Evolutionary conservation across 2,329 filamentous ascomycete species (phyloP), one percentile per base, ranked within the genome.

Genomic region (Penicillium janthinellum): DNA sequence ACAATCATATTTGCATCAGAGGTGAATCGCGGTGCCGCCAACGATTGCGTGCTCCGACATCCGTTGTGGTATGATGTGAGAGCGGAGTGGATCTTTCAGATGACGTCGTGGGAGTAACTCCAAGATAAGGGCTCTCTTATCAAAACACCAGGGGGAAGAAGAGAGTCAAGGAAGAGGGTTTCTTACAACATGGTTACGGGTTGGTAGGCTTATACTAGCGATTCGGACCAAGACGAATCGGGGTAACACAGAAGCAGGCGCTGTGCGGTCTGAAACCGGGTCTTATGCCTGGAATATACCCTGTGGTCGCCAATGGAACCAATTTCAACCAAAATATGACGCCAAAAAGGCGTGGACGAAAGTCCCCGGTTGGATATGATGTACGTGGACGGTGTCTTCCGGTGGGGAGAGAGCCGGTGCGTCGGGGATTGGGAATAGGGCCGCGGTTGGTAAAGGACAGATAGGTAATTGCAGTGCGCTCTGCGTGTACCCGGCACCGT

Each of bases 111-210:
- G 38, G 56, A 25, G 48, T 52, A 45, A 20, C 11, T 25, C 20
- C 34, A 38, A 51, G 35, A 8, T 25, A 12, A 49, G 10, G n/a
- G 17, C 31, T 39, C 31, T 25, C 11, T 39, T 10, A 31, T n/a
- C 4, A 34, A 20, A n/a, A 20, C 34, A 39, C 22, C 11, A 28
- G 31, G 44, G 17, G 17, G 28, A 17, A 52, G 22, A 12, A 38
- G 12, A 35, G 38, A 34, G 37, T 20, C 15, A 39, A 41, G 38
- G 39, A 53, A 22, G 48, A 15, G 34, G 11, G 28, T 47, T 54
- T 52, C 68, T 69, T 61, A 70, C 68, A 70, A 70, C 68, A 70
- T 70, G 58, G 34, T 59, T 53, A 39, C 58, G 41, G 41, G 37
- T 47, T 44, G 51, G 44, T 61, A 38, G 58, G 41, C 15, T 56